phyloP scores from a whole-genome alignment of 148 eudicot species.

The Heliamphora exappendiculata region DNA sequence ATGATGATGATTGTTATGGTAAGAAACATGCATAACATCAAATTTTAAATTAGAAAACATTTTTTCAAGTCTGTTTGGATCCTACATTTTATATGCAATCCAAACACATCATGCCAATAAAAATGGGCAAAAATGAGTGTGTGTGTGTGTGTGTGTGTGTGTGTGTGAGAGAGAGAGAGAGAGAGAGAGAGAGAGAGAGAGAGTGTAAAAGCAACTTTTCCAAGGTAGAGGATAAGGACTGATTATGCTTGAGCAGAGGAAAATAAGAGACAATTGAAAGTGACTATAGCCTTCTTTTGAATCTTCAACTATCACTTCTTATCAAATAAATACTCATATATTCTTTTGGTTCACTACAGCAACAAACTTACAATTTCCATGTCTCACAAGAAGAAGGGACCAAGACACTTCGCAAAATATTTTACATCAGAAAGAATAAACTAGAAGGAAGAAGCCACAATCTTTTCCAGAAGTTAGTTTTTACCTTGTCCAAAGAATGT shows the following conservation, averaged over 20 bases:
- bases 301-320: not conserved
- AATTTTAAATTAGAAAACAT: too few relatives aligned
- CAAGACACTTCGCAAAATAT: not conserved
- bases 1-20: too few relatives aligned
- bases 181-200: too few relatives aligned
- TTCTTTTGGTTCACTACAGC: not conserved
- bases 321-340: not conserved
- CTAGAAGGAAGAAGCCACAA: not conserved
- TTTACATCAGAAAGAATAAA: not conserved
- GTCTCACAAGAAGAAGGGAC: not conserved
- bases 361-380: not conserved
- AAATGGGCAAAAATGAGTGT: too few relatives aligned
- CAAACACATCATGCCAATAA: too few relatives aligned
- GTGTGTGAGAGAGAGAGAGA: too few relatives aligned
- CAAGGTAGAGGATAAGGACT: not conserved
- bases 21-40: too few relatives aligned
- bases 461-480: not conserved
- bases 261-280: not conserved
- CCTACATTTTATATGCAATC: too few relatives aligned
- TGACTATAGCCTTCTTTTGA: not conserved
- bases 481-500: not conserved
- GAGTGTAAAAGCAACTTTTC: not conserved
- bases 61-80: too few relatives aligned
- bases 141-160: too few relatives aligned
- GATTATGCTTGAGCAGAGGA: not conserved